Evolutionary conservation across 805 yeast species (phyloP).

Genomic region (Ogataea methanolica): DNA sequence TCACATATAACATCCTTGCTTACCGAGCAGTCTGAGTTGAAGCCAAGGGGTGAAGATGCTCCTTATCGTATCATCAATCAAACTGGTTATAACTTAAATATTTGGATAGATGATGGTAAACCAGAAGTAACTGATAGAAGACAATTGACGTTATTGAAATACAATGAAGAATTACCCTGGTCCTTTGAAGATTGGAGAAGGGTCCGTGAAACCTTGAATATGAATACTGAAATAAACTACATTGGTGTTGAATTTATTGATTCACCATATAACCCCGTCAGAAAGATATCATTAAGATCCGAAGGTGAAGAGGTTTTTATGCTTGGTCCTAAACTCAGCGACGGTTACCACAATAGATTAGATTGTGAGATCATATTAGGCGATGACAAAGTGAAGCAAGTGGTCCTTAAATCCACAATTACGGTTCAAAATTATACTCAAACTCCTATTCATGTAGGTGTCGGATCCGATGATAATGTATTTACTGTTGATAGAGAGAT

Average conservation of each 20-base stretch:
- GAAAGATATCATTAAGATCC: constrained; percentile 60
- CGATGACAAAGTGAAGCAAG: constrained; percentile 72
- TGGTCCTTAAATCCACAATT: constrained; percentile 74
- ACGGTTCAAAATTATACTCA: constrained; percentile 64
- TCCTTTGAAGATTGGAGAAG: constrained; percentile 92
- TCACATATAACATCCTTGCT: constrained; percentile 63
- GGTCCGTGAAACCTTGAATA: constrained; percentile 73
- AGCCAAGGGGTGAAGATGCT: constrained; percentile 70
- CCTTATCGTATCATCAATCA: constrained; percentile 81
- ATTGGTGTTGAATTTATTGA: constrained; percentile 60
- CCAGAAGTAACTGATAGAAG: constrained; percentile 20
- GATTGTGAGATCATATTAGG: constrained; percentile 67
- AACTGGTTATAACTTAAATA: constrained; percentile 75
- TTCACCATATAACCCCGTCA: constrained; percentile 49
- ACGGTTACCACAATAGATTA: constrained; percentile 61
- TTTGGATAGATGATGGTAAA: constrained; percentile 65
- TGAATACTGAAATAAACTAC: constrained; percentile 55
- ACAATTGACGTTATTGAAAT: constrained; percentile 35
- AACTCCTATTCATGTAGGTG: constrained; percentile 45
- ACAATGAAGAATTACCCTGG: constrained; percentile 65
- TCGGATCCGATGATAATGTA: constrained; percentile 29
- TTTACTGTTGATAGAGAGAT: constrained; percentile 29
- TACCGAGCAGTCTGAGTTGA: constrained; percentile 47
- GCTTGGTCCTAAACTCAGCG: constrained; percentile 50
- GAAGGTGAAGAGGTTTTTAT: constrained; percentile 81